Conservation (phyloP, 108 stramenopile genomes). For the Pseudonitzschia delicatissima region DNA sequence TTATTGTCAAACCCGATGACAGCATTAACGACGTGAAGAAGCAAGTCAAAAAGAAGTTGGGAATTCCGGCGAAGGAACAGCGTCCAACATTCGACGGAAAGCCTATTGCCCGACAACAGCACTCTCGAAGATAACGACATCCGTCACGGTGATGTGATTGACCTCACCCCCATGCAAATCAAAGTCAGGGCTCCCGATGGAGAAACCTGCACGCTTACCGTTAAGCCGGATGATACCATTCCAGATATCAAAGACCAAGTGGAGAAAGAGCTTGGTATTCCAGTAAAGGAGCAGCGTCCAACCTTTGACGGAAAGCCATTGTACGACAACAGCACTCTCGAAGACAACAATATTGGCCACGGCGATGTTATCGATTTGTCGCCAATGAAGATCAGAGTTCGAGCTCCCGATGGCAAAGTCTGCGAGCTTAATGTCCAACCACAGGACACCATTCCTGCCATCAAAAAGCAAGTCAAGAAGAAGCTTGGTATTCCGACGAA, state of each 20-base stretch:
- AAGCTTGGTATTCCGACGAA: constrained; percentile 14
- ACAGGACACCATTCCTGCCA: constrained; percentile 16
- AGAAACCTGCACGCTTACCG: constrained; percentile 1
- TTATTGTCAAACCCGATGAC: constrained; percentile 27
- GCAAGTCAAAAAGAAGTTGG: constrained; percentile 82
- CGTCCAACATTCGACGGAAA: constrained; percentile 85
- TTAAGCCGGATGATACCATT: constrained; percentile 22
- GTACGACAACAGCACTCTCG: constrained; percentile 17
- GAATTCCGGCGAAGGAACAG: constrained; percentile 88
- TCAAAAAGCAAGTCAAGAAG: constrained; percentile 21
- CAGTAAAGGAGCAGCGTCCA: constrained; percentile 20
- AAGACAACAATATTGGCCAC: constrained; percentile 19
- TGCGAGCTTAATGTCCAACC: constrained; percentile 17
- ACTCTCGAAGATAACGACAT: constrained; percentile 85
- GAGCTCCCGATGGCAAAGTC: constrained; percentile 6
- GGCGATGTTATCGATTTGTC: constrained; percentile 22
- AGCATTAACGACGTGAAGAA: constrained; percentile 18
- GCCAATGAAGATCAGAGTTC: constrained; percentile 32
- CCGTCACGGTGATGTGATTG: constrained; percentile 17
- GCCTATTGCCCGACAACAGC: constrained; percentile 79
- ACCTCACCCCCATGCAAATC: constrained; percentile 6
- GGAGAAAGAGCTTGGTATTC: constrained; percentile 14
- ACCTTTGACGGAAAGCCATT: constrained; percentile 21
- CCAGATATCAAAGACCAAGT: constrained; percentile 25
- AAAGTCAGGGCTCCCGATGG: constrained; percentile 26